Evolutionary conservation across 306 rosid genomes (phyloP), one percentile per base, ranked within the genome.

Genomic region (Pachyrhizus erosus): DNA sequence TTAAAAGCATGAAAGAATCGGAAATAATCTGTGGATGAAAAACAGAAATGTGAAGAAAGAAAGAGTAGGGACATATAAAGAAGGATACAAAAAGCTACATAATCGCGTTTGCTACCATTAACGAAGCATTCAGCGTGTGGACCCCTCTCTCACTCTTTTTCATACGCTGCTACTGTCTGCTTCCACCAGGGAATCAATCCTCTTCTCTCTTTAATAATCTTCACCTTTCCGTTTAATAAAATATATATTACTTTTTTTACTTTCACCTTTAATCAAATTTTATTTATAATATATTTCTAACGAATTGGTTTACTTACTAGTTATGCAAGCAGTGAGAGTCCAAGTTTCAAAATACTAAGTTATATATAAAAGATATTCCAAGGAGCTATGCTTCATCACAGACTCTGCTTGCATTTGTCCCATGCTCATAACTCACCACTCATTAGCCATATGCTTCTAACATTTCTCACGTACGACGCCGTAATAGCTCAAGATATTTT

Each of bases 41-140:
- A 37, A 37, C 10, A 37, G 57, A 49, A 49, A 51, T 67, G 73
- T 68, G 42, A 65, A 65, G 15, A 58, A 26, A n/a, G n/a, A n/a
- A n/a, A n/a, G 8, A 26, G 21, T 17, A 65, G 71, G 26, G 34
- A 18, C 13, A 12, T 14, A 68, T 1, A 9, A 37, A 37, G 7
- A 67, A 5, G 51, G 51, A 40, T 11, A 68, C 3, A 9, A 68
- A 40, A 68, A 68, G 52, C 5, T 7, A 68, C 49, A 68, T 21
- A 68, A 10, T 39, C 54, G 34, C 54, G 24, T 69, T 69, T 69
- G 74, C 20, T 69, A 13, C 74, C 74, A 42, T 42, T 69, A 69
- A 69, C 34, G 55, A 69, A 69, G 54, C 74, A 69, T 42, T 20
- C 12, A 1, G 20, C 74, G 74, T 23, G 74, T 69, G 74, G 74